Evolutionary conservation across 345 rosid species (phyloP).

Genomic region (Mangifera indica): DNA sequence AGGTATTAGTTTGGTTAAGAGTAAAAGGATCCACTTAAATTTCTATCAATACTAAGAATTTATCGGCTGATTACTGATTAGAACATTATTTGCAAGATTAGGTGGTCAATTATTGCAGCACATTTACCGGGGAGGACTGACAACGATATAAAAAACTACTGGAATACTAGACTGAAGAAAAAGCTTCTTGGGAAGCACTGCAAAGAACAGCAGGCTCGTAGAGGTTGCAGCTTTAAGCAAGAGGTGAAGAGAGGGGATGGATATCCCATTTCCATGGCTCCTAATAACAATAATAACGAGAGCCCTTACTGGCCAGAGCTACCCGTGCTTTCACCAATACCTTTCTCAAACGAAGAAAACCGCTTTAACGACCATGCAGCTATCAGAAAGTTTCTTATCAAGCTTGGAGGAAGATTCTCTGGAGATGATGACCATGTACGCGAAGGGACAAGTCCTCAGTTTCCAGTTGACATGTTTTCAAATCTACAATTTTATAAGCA

Average conservation of each 20-base stretch:
- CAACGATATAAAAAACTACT: constrained; percentile 64
- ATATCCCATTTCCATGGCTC: constrained; percentile 7
- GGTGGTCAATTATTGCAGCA: constrained; percentile 66
- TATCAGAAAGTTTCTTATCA: constrained; percentile 48
- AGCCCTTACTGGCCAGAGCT: constrained; percentile 48
- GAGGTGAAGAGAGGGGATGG: constrained; percentile 29
- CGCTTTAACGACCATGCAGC: constrained; percentile 43
- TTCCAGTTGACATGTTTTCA: constrained; percentile 16
- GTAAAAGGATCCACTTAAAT: too few species aligned
- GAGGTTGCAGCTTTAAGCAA: constrained; percentile 31
- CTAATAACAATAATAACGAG: constrained; percentile 22
- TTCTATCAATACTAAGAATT: too few species aligned
- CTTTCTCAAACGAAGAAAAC: constrained; percentile 34
- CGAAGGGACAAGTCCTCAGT: constrained; percentile 19
- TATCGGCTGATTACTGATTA: not conserved
- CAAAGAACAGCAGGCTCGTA: constrained; percentile 35
- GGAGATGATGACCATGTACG: constrained; percentile 21
- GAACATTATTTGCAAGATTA: constrained; percentile 13
- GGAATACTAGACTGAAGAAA: constrained; percentile 66
- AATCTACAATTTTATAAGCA: constrained; percentile 30
- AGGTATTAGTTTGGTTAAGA: too few species aligned
- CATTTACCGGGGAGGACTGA: constrained; percentile 66
- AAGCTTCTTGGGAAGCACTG: constrained; percentile 49
- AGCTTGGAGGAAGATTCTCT: constrained; percentile 59
- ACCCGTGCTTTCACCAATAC: constrained; percentile 38